Percentiles rank a stretch among this genome's conserved stretches.
phyloP scores from a whole-genome alignment of 2,329 filamentous ascomycete species.

The Chrysoporthe austroafricana region DNA sequence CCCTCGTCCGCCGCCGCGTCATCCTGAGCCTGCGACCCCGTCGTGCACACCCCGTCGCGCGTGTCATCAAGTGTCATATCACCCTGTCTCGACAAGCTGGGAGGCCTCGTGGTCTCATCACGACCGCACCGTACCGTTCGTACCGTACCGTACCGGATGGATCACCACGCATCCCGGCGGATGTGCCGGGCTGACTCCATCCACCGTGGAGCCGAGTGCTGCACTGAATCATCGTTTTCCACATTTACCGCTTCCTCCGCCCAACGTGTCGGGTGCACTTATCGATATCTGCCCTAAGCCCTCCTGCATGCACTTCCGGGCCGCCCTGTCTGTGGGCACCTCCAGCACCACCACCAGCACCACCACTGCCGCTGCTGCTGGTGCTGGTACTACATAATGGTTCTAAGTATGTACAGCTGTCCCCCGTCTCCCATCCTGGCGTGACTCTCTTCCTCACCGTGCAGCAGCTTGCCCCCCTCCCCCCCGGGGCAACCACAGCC shows the following conservation, averaged over 20 bases:
- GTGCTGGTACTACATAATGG: too few species aligned
- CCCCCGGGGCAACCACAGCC: neutral
- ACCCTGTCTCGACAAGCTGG: too few species aligned
- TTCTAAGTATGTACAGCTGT: too few species aligned
- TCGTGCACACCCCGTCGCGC: too few species aligned
- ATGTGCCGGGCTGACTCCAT: neutral
- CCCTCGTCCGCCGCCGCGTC: neutral
- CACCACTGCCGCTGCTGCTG: too few species aligned
- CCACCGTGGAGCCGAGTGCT: slow-evolving; percentile 5
- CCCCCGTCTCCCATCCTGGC: neutral
- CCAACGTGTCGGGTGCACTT: slow-evolving; percentile 4
- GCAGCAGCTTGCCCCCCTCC: neutral
- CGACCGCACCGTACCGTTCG: too few species aligned
- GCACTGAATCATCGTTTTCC: neutral
- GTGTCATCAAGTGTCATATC: too few species aligned
- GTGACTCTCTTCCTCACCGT: neutral
- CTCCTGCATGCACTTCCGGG: neutral
- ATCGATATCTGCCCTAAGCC: slow-evolving; percentile 15
- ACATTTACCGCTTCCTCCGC: slow-evolving; percentile 6
- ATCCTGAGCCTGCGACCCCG: too few species aligned
- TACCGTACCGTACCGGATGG: neutral
- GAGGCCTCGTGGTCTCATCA: neutral
- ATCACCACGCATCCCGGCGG: neutral
- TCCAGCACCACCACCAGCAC: too few species aligned
- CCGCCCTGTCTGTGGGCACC: neutral